Evolutionary conservation across 768 basidiomycete genomes (phyloP).

Genomic region (Pisolithus orientalis): DNA sequence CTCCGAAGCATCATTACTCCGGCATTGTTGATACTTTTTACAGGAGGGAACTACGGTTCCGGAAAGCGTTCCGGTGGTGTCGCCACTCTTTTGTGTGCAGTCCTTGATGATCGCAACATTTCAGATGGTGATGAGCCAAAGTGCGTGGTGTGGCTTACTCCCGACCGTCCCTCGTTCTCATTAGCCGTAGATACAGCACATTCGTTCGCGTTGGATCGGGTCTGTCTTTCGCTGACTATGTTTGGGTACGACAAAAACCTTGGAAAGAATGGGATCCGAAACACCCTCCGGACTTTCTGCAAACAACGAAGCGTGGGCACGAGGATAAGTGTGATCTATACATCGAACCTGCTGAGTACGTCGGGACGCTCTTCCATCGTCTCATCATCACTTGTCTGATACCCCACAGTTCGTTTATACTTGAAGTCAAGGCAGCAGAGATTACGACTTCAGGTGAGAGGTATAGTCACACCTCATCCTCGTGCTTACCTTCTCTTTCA

Average conservation of each 20-base stretch:
- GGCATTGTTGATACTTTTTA: background rate
- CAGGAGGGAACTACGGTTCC: slow-evolving; percentile 84
- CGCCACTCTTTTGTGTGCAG: slow-evolving; percentile 84
- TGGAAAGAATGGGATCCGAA: slow-evolving; percentile 81
- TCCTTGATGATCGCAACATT: slow-evolving; percentile 64
- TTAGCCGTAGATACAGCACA: slow-evolving; percentile 58
- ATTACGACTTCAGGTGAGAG: slow-evolving; percentile 60
- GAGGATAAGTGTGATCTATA: slow-evolving; percentile 91
- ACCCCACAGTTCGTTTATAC: slow-evolving; percentile 73
- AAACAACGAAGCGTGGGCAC: slow-evolving; percentile 50
- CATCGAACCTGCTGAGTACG: slow-evolving; percentile 83
- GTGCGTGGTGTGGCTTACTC: slow-evolving; percentile 31
- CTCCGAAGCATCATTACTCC: background rate
- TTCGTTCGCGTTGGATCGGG: slow-evolving; percentile 92
- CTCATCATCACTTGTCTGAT: background rate
- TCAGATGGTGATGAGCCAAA: slow-evolving; percentile 55
- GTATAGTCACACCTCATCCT: background rate
- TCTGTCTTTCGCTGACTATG: slow-evolving; percentile 77
- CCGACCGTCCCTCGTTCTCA: background rate
- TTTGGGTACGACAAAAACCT: slow-evolving; percentile 74
- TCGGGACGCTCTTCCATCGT: background rate
- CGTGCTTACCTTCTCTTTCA: slow-evolving; percentile 17
- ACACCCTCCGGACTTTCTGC: slow-evolving; percentile 63
- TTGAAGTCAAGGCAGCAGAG: slow-evolving; percentile 92
- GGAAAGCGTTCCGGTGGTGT: slow-evolving; percentile 85